Percentiles rank a stretch among this genome's conserved stretches.
These are phyloP conservation scores for Daphne laureola DNA, from an alignment of 441 rosid species.

Conservation along the genomic window DNA sequence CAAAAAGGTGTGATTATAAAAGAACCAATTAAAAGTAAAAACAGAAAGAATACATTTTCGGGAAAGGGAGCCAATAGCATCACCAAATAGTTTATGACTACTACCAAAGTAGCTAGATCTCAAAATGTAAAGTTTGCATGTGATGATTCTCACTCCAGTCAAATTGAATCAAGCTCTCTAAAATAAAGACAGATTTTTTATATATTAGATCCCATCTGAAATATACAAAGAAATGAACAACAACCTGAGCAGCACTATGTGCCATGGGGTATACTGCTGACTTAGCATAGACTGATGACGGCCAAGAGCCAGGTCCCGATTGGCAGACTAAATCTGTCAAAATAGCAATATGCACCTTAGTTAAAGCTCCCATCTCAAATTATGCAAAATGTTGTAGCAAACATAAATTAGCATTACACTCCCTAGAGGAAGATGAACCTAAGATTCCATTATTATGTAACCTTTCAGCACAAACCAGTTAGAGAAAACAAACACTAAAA, in stretches of 20 bases:
- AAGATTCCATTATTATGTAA: no score
- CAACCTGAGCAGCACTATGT: slow-evolving; percentile 98
- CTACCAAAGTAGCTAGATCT: slow-evolving; percentile 11
- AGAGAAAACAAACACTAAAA: no score
- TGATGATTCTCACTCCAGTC: slow-evolving; percentile 6
- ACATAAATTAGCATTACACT: slow-evolving; percentile 1
- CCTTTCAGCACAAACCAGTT: no score
- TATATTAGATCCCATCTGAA: slow-evolving; percentile 8
- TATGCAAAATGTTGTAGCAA: neutral
- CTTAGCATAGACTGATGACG: slow-evolving; percentile 73
- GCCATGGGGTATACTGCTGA: slow-evolving; percentile 97
- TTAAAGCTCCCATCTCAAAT: neutral
- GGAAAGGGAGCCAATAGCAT: neutral
- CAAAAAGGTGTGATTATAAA: no score
- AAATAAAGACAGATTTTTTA: slow-evolving; percentile 8
- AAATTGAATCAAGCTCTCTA: no score
- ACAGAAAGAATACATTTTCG: neutral
- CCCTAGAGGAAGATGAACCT: slow-evolving; percentile 1
- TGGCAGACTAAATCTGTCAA: slow-evolving; percentile 90
- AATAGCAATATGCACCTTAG: slow-evolving; percentile 16
- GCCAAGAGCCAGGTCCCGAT: slow-evolving; percentile 97
- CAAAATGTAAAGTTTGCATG: neutral
- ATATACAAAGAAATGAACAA: slow-evolving; percentile 14
- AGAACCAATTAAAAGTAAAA: no score
- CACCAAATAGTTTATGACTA: neutral